Evolutionary conservation across 192 early-diverging fungal genomes (phyloP).

Genomic region (Geranomyces michiganensis): DNA sequence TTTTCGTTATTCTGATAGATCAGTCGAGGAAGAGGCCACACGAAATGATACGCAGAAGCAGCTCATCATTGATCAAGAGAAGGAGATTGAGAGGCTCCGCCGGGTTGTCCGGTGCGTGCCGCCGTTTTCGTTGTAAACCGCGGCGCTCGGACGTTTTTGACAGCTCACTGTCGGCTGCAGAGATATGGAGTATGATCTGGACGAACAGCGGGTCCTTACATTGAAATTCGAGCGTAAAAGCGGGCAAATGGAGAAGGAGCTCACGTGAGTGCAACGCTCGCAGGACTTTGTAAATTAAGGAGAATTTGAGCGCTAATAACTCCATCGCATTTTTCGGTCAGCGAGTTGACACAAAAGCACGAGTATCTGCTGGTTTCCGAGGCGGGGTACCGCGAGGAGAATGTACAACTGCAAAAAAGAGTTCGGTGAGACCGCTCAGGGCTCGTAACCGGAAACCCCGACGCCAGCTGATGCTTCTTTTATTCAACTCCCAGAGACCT

Average conservation of each 20-base stretch:
- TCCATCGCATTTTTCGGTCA: conserved; percentile 15
- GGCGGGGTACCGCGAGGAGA: conserved; percentile 51
- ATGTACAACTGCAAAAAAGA: conserved; percentile 52
- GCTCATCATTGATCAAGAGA: conserved; percentile 42
- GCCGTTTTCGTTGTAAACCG: neutral
- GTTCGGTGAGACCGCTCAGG: conserved; percentile 37
- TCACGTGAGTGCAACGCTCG: conserved; percentile 35
- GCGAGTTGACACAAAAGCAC: conserved; percentile 46
- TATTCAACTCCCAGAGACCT: conserved; percentile 46
- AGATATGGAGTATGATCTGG: conserved; percentile 50
- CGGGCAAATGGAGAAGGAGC: conserved; percentile 41
- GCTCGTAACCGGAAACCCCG: no score
- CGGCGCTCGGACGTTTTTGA: neutral
- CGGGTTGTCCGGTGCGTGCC: conserved; percentile 34
- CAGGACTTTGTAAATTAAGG: neutral
- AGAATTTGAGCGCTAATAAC: neutral
- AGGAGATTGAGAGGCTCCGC: conserved; percentile 32
- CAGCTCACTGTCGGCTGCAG: conserved; percentile 16
- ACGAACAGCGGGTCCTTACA: conserved; percentile 49
- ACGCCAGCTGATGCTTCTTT: no score
- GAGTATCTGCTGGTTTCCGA: conserved; percentile 45
- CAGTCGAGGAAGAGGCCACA: conserved; percentile 4
- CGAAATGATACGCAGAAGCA: conserved; percentile 32
- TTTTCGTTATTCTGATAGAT: neutral
- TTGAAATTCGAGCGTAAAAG: conserved; percentile 42